Evolutionary conservation across 1,284 basidiomycete genomes (phyloP).

Genomic region (Cerioporus squamosus): DNA sequence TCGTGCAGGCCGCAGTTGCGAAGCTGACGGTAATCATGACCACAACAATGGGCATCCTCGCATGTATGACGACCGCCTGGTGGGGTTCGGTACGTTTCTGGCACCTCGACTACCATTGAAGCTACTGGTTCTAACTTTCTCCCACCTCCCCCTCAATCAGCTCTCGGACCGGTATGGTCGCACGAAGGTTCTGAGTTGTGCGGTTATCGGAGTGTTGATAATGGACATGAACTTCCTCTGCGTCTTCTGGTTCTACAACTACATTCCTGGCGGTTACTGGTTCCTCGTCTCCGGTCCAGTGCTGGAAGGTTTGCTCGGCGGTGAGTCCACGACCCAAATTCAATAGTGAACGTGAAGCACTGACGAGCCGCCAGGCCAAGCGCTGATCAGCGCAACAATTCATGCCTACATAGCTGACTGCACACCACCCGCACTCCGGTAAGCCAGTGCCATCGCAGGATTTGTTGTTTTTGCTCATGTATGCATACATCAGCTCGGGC

Average conservation of each 20-base stretch:
- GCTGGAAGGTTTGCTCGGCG: slow-evolving; percentile 81
- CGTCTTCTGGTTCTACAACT: slow-evolving; percentile 61
- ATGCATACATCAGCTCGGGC: slow-evolving; percentile 46
- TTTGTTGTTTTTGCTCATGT: background rate
- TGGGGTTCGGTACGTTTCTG: slow-evolving; percentile 73
- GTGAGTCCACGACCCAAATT: slow-evolving; percentile 41
- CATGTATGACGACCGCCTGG: slow-evolving; percentile 79
- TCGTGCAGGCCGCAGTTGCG: slow-evolving; percentile 74
- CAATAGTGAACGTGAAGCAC: background rate
- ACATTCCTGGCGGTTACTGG: slow-evolving; percentile 82
- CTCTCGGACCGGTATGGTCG: slow-evolving; percentile 85
- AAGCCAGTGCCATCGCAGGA: background rate
- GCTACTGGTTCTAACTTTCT: background rate
- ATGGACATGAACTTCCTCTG: slow-evolving; percentile 72
- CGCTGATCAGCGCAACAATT: slow-evolving; percentile 51
- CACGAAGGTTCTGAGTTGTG: slow-evolving; percentile 64
- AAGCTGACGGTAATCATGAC: slow-evolving; percentile 58
- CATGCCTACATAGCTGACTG: slow-evolving; percentile 72
- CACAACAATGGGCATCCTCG: slow-evolving; percentile 72
- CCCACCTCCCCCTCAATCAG: slow-evolving; percentile 40
- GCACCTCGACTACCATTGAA: slow-evolving; percentile 2
- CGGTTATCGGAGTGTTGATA: slow-evolving; percentile 65
- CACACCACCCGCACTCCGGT: slow-evolving; percentile 54
- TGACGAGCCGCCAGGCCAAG: slow-evolving; percentile 23
- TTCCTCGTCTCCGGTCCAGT: slow-evolving; percentile 77